Base-by-base conservation (phyloP, 2,329 filamentous ascomycete species). In the Tolypocladium sp. region DNA sequence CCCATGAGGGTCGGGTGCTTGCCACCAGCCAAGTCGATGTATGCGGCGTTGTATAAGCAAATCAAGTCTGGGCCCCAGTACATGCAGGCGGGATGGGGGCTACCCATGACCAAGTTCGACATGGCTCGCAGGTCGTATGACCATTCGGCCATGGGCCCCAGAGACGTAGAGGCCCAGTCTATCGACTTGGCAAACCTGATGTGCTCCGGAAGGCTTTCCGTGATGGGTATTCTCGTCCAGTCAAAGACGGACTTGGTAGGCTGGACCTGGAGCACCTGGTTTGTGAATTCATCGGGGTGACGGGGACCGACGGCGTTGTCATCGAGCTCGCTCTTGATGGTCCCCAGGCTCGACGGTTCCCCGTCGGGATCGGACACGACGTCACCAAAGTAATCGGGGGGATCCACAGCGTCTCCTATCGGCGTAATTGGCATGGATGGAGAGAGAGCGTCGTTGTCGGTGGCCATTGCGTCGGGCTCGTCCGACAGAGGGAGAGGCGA, bases 31-130 rank as follows among this genome's bases (percentile, higher is more conserved):
- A 93, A 74, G 10, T 85, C 74, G 44, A 88, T 81, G 67, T 90
- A 90, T 0, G 87, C 85, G 65, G 89, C 87, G 64, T 91, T 91
- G 72, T 91, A 91, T 12, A 91, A 82, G 9, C 82, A 81, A 20
- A 86, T 80, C 49, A 83, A 77, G 15, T 92, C 85, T 2, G 80
- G 77, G 0, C 90, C 90, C 90, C 90, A 93, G 70, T 92, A 93
- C 79, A 92, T 84, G 9, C 88, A 87, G 6, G 86, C 84, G 1
- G 88, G 87, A 67, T 91, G 85, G 13, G 89, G 89, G 60, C 84
- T 88, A 17, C 83, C 87, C 89, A 94, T 92, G 65, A 95, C 85
- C 51, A 93, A 74, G 70, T 92, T 93, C 56, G 89, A 87, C 86
- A 92, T 90, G 62, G 85, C 83, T 58, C 91, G 82, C 55, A 94